Conservation (phyloP, 495 filamentous ascomycete genomes). For the Penicillium lividum region DNA sequence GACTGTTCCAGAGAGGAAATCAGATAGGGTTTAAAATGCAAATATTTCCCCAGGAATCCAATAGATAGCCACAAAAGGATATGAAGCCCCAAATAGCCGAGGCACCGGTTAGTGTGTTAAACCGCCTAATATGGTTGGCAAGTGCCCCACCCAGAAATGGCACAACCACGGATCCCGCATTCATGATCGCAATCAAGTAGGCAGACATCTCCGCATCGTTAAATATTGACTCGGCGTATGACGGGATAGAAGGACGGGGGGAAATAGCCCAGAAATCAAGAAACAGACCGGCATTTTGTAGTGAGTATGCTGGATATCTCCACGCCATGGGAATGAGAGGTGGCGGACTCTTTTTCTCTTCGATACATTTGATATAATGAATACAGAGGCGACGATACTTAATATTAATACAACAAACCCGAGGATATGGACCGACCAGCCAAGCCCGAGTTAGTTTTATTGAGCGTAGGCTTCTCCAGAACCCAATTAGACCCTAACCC, state of each 20-base stretch:
- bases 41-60: constrained; percentile 46
- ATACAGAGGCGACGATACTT: neutral
- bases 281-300: constrained; percentile 21
- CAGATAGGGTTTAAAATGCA: constrained; percentile 55
- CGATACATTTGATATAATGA: constrained; percentile 3
- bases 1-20: constrained; percentile 57
- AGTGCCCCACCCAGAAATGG: constrained; percentile 23
- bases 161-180: constrained; percentile 31
- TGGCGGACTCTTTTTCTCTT: constrained; percentile 11
- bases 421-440: no score
- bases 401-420: neutral
- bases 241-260: constrained; percentile 28
- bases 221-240: constrained; percentile 14
- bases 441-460: no score
- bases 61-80: constrained; percentile 50
- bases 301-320: constrained; percentile 14
- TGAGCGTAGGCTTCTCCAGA: no score
- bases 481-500: no score
- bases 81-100: constrained; percentile 17
- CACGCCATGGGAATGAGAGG: constrained; percentile 14
- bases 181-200: constrained; percentile 29
- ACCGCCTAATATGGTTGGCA: constrained; percentile 47
- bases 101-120: constrained; percentile 29
- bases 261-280: constrained; percentile 22
- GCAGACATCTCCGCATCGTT: constrained; percentile 20